Conservation (phyloP, 2,329 filamentous ascomycete genomes). For the Alternaria gansuensis region DNA sequence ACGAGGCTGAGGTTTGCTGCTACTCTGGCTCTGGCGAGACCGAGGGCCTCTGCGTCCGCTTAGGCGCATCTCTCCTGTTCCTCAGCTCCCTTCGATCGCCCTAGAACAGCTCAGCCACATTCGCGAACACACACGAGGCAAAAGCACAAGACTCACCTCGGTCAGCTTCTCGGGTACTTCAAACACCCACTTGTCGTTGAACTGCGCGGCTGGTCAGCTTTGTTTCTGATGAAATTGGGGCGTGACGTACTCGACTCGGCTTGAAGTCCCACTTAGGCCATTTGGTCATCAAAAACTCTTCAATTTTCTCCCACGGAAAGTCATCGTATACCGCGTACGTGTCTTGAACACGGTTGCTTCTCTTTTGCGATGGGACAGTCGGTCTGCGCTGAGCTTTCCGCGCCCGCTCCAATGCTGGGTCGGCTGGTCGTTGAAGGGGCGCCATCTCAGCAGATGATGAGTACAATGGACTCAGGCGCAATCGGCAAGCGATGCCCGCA, state of each 20-base stretch:
- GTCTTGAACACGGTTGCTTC: conserved; percentile 19
- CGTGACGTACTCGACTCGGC: conserved; percentile 7
- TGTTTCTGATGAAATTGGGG: not conserved
- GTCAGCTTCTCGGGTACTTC: conserved; percentile 25
- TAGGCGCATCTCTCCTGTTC: conserved; percentile 16
- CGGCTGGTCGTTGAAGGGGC: conserved; percentile 2
- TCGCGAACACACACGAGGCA: not conserved
- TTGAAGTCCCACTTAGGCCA: conserved; percentile 30
- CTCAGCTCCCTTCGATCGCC: conserved; percentile 21
- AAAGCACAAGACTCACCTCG: conserved; percentile 18
- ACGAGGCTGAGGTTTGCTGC: not conserved
- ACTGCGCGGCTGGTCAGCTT: conserved; percentile 13
- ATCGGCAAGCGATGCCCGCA: not conserved
- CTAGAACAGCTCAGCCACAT: conserved; percentile 20
- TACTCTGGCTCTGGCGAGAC: conserved; percentile 13
- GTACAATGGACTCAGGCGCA: not conserved
- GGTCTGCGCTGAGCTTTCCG: conserved; percentile 19
- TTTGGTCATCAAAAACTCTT: conserved; percentile 21
- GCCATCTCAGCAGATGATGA: not conserved
- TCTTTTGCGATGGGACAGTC: conserved; percentile 13
- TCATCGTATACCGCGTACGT: conserved; percentile 26
- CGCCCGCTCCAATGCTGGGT: conserved; percentile 13
- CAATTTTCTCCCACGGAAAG: conserved; percentile 30
- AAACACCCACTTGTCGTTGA: conserved; percentile 26
- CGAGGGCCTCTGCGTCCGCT: conserved; percentile 7